These are phyloP conservation scores for Termitomyces sp. DNA, from an alignment of 768 basidiomycete genomes.

Conservation along the genomic window DNA sequence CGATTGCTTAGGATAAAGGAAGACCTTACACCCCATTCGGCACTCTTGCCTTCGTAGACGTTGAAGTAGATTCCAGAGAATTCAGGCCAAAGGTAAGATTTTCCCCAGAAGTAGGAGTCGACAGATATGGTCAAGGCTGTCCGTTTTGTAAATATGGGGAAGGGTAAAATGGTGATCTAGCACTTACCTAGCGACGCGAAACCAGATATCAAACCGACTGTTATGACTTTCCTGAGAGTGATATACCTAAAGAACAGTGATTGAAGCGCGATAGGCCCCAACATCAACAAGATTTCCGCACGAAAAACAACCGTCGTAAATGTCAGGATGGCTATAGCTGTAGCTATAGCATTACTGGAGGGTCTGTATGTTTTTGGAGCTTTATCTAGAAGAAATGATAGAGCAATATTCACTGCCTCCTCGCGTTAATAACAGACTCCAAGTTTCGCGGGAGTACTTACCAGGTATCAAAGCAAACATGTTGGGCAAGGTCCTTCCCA, in stretches of 20 bases:
- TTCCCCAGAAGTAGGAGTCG: constrained; percentile 87
- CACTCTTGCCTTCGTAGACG: constrained; percentile 78
- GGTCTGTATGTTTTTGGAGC: constrained; percentile 36
- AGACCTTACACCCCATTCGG: constrained; percentile 85
- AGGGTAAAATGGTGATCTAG: neutral
- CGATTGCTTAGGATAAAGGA: neutral
- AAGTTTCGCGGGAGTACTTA: constrained; percentile 27
- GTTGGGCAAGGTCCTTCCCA: constrained; percentile 91
- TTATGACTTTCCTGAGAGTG: constrained; percentile 40
- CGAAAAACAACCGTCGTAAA: constrained; percentile 72
- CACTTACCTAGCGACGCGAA: constrained; percentile 49
- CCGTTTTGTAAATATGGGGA: neutral
- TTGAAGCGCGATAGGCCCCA: constrained; percentile 60
- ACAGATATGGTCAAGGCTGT: constrained; percentile 59
- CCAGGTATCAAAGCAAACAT: constrained; percentile 86
- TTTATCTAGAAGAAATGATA: constrained; percentile 43
- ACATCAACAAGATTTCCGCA: constrained; percentile 70
- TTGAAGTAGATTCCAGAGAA: constrained; percentile 79
- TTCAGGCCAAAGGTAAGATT: constrained; percentile 83
- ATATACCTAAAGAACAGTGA: constrained; percentile 39
- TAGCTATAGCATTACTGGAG: constrained; percentile 27
- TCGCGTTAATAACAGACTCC: neutral
- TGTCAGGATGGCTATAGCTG: constrained; percentile 58
- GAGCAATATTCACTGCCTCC: constrained; percentile 54
- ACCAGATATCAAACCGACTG: constrained; percentile 47